Conservation (phyloP, 2,329 filamentous ascomycete species). For the Fusarium cicatricum region DNA sequence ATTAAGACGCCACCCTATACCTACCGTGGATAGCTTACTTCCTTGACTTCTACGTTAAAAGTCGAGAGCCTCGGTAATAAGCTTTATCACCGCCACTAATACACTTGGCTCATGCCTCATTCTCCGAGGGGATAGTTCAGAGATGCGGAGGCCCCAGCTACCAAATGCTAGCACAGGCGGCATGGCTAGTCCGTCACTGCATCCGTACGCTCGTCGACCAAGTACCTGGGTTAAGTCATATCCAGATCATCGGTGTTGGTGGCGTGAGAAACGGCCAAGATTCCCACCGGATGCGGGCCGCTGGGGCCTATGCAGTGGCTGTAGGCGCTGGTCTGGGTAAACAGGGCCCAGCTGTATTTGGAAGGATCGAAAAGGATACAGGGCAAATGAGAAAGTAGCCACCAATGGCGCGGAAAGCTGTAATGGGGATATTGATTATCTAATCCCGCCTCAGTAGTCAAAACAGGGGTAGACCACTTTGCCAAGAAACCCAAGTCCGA, state of each 20-base stretch:
- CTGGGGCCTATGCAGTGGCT: conserved; percentile 72
- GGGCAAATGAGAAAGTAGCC: no score
- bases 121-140: conserved; percentile 46
- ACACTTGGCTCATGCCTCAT: conserved; percentile 74
- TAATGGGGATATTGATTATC: no score
- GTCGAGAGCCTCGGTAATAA: conserved; percentile 49
- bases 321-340: conserved; percentile 75
- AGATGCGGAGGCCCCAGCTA: conserved; percentile 52
- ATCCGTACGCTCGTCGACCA: conserved; percentile 74
- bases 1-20: conserved; percentile 83
- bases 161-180: conserved; percentile 70
- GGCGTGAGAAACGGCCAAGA: conserved; percentile 72
- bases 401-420: no score
- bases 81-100: conserved; percentile 79
- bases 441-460: no score
- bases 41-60: conserved; percentile 61
- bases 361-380: conserved; percentile 57
- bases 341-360: conserved; percentile 69
- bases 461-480: no score
- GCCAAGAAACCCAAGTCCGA: no score
- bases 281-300: conserved; percentile 70
- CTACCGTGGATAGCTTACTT: conserved; percentile 69
- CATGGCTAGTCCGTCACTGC: conserved; percentile 75
- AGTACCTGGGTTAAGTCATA: conserved; percentile 55
- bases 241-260: conserved; percentile 75